Evolutionary conservation across 345 rosid genomes (phyloP).

Genomic region (Hibiscus tridactylites): DNA sequence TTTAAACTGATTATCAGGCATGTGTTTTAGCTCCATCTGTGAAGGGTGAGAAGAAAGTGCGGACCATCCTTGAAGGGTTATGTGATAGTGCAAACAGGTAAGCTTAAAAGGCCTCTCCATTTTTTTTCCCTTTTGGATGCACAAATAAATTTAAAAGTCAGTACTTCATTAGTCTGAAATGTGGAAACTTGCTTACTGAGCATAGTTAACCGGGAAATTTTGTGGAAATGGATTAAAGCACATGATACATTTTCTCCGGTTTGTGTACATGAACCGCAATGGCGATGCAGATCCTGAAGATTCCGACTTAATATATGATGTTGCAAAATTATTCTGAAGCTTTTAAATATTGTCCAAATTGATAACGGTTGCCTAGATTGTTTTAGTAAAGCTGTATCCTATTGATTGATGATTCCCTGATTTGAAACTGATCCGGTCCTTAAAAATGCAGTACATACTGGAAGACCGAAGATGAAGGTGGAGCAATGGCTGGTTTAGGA

Average conservation of each 20-base stretch:
- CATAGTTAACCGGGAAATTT: background rate
- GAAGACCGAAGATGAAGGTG: slow-evolving; percentile 87
- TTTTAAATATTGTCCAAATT: background rate
- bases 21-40: slow-evolving; percentile 77
- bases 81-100: slow-evolving; percentile 74
- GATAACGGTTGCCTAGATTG: background rate
- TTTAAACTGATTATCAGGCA: slow-evolving; percentile 44
- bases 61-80: slow-evolving; percentile 77
- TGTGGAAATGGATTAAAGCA: background rate
- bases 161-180: background rate
- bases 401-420: background rate
- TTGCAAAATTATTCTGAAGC: background rate
- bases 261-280: background rate
- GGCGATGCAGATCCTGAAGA: background rate
- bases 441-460: slow-evolving; percentile 63
- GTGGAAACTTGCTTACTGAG: too few species aligned
- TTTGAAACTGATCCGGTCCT: slow-evolving; percentile 6
- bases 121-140: background rate
- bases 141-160: background rate
- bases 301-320: background rate
- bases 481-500: slow-evolving; percentile 70
- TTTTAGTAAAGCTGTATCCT: background rate
- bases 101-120: background rate
- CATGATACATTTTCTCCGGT: background rate
- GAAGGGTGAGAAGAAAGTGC: slow-evolving; percentile 92